A percentile compares a stretch with the other conserved stretches of the same genome.
These are phyloP conservation scores for Aspergillus ustus DNA, from an alignment of 2,329 filamentous ascomycete genomes.

Conservation along the genomic window DNA sequence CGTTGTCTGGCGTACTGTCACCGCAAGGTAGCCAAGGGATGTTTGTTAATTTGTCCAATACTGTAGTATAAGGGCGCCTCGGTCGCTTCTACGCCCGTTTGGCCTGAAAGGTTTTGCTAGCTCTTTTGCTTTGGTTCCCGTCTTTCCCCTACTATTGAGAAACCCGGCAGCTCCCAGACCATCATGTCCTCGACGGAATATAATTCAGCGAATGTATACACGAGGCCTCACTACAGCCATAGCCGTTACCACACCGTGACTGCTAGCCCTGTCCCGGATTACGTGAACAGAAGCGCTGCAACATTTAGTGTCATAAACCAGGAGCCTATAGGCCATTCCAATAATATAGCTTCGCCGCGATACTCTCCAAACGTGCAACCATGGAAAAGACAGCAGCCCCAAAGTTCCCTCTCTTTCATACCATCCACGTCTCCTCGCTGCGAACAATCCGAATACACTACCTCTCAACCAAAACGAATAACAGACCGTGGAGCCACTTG, in stretches of 20 bases:
- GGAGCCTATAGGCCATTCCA: constrained; percentile 17
- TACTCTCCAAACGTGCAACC: constrained; percentile 32
- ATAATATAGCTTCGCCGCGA: constrained; percentile 24
- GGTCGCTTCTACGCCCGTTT: constrained; percentile 13
- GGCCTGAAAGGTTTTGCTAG: constrained; percentile 8
- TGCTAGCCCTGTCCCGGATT: constrained; percentile 23
- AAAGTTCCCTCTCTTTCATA: constrained; percentile 41
- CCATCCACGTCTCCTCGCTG: constrained; percentile 35
- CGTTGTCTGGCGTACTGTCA: constrained; percentile 25
- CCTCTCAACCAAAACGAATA: constrained; percentile 30
- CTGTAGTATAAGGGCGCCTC: constrained; percentile 37
- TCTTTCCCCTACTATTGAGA: constrained; percentile 20
- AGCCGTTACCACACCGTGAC: constrained; percentile 27
- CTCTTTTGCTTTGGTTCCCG: constrained; percentile 17
- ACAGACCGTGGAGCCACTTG: constrained; percentile 31
- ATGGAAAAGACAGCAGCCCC: constrained; percentile 38
- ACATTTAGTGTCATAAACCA: constrained; percentile 26
- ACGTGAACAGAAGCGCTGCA: constrained; percentile 21
- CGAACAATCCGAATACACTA: constrained; percentile 36
- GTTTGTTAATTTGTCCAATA: constrained; percentile 16
- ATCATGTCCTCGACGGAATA: constrained; percentile 40
- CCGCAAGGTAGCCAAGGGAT: constrained; percentile 37
- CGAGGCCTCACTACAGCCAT: constrained; percentile 21
- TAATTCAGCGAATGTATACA: constrained; percentile 29
- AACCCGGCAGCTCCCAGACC: constrained; percentile 14